These are phyloP conservation scores for Catunica adiposa DNA, from an alignment of 2,329 filamentous ascomycete genomes.

Conservation along the genomic window DNA sequence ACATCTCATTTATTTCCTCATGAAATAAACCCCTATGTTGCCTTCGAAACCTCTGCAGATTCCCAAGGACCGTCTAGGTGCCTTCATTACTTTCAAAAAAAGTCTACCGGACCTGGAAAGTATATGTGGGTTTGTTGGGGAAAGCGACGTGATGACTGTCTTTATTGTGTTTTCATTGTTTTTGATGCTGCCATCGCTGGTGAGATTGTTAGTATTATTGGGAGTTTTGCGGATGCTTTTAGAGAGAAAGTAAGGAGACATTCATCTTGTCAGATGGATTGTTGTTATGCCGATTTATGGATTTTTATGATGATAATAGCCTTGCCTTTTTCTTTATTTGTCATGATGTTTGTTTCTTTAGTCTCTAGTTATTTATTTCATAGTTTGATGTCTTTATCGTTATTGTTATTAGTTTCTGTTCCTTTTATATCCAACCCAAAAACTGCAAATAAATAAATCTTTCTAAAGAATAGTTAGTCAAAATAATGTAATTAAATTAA, in stretches of 20 bases:
- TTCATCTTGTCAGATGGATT: neutral
- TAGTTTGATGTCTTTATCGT: neutral
- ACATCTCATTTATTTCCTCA: neutral
- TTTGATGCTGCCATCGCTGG: neutral
- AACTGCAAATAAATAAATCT: neutral
- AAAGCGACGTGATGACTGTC: neutral
- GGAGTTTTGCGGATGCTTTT: neutral
- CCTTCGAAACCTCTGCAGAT: slow-evolving; percentile 7
- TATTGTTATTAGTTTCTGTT: neutral
- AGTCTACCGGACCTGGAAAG: neutral
- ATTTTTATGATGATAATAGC: neutral
- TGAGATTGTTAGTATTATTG: neutral
- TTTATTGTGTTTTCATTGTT: slow-evolving; percentile 2
- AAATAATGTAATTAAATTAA: too few species aligned
- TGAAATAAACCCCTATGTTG: slow-evolving; percentile 1
- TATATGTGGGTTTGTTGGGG: neutral
- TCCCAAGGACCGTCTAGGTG: slow-evolving; percentile 6
- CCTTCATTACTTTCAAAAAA: neutral
- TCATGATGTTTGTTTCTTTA: neutral
- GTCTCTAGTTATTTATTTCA: neutral
- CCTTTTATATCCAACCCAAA: neutral
- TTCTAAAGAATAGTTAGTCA: too few species aligned
- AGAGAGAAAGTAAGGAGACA: neutral
- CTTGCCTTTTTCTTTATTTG: slow-evolving; percentile 5
- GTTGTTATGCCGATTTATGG: neutral